Percentiles rank a stretch among this genome's conserved stretches.
These are phyloP conservation scores for Kentomonas sorsogonicus DNA, from an alignment of 208 protist species.

Conservation along the genomic window DNA sequence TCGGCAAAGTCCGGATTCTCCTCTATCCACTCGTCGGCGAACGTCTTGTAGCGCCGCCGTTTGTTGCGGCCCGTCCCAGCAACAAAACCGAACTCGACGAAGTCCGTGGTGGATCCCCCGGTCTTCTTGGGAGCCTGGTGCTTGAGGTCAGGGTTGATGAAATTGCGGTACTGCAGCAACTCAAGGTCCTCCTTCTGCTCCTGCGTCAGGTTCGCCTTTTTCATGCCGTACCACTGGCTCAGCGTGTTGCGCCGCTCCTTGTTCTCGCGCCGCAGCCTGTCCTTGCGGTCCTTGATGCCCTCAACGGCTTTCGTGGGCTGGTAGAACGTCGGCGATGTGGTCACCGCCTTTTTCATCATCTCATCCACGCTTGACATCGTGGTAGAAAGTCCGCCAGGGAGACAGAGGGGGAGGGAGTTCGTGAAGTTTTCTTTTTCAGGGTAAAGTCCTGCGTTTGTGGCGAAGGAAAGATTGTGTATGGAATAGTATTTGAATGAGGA, in stretches of 20 bases:
- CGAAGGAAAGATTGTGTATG: not conserved
- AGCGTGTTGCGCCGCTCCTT: conserved; percentile 69
- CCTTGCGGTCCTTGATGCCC: conserved; percentile 67
- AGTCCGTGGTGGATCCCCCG: conserved; percentile 37
- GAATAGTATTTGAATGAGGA: not conserved
- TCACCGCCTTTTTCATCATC: conserved; percentile 87
- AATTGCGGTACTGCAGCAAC: conserved; percentile 85
- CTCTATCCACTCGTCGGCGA: conserved; percentile 86
- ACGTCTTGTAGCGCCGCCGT: conserved; percentile 69
- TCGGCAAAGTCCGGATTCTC: conserved; percentile 79
- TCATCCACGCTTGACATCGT: conserved; percentile 37
- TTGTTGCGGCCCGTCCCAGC: conserved; percentile 72
- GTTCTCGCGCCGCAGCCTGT: conserved; percentile 53
- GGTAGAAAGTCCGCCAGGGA: not conserved
- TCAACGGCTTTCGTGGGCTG: conserved; percentile 48
- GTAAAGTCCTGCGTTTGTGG: too few relatives aligned
- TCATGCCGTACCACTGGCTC: conserved; percentile 87
- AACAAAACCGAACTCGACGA: conserved; percentile 87
- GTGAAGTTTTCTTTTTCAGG: too few relatives aligned
- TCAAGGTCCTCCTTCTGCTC: conserved; percentile 75
- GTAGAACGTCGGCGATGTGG: conserved; percentile 61
- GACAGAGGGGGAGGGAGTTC: too few relatives aligned
- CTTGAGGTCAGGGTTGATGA: conserved; percentile 66
- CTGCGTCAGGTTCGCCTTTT: conserved; percentile 39
- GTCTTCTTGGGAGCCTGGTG: conserved; percentile 80